Conservation (phyloP, 2,329 filamentous ascomycete species). For the Pseudopithomyces chartarum region DNA sequence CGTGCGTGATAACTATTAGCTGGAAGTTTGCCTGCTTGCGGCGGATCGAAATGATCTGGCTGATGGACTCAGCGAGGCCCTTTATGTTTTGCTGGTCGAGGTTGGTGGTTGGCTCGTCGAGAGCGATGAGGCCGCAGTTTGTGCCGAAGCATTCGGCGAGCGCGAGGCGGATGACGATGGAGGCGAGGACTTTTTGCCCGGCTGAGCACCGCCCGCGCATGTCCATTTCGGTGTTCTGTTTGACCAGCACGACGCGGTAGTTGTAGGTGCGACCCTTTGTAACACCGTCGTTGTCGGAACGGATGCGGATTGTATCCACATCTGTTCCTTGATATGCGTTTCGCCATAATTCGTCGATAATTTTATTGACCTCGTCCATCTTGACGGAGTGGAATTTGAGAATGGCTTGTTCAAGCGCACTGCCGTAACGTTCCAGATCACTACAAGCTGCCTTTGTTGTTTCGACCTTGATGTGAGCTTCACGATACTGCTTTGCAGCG, state of each 20-base stretch:
- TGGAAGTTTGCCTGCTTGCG: conserved; percentile 93
- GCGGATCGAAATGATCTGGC: conserved; percentile 83
- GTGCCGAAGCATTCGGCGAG: conserved; percentile 95
- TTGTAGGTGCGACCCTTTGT: conserved; percentile 86
- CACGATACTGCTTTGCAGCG: conserved; percentile 78
- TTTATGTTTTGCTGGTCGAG: conserved; percentile 94
- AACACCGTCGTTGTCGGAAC: conserved; percentile 81
- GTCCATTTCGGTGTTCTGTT: conserved; percentile 97
- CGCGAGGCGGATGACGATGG: conserved; percentile 95
- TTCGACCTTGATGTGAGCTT: conserved; percentile 85
- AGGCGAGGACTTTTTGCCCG: conserved; percentile 93
- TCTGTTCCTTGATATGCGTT: conserved; percentile 96
- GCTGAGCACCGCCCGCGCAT: conserved; percentile 98
- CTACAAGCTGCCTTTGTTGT: conserved; percentile 93
- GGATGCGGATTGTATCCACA: conserved; percentile 94
- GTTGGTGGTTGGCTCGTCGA: conserved; percentile 98
- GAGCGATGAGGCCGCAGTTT: conserved; percentile 93
- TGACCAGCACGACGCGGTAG: conserved; percentile 96
- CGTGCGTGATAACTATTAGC: conserved; percentile 97
- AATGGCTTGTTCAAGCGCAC: conserved; percentile 91
- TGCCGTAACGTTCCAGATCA: conserved; percentile 80
- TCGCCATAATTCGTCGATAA: conserved; percentile 95
- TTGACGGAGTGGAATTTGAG: conserved; percentile 96
- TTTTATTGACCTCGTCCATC: conserved; percentile 97
- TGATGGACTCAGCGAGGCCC: conserved; percentile 80